Percentiles rank a stretch among this genome's conserved stretches.
Conservation (phyloP, 306 rosid genomes). For the Pterocarpus macrocarpus region DNA sequence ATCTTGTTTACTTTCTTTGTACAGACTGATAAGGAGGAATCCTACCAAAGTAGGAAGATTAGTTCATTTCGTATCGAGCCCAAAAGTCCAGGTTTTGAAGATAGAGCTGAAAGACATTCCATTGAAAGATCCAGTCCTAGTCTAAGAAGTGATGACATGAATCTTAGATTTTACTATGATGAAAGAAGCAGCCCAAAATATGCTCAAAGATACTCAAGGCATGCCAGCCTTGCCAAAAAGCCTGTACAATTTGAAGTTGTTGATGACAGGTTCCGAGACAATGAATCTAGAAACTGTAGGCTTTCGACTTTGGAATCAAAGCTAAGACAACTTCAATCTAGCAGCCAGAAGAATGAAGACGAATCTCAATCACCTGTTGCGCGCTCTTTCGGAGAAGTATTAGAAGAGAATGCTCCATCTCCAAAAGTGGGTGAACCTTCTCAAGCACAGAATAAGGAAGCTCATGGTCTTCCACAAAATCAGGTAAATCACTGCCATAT, state of each 20-base stretch:
- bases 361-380: conserved; percentile 41
- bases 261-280: conserved; percentile 80
- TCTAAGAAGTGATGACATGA: conserved; percentile 48
- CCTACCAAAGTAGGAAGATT: conserved; percentile 53
- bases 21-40: conserved; percentile 66
- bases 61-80: conserved; percentile 51
- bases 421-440: conserved; percentile 49
- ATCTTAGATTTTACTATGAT: conserved; percentile 63
- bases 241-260: conserved; percentile 77
- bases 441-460: conserved; percentile 33
- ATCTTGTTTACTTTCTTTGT: conserved; percentile 32
- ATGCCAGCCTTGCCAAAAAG: conserved; percentile 54
- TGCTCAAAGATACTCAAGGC: conserved; percentile 52
- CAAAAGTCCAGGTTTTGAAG: conserved; percentile 44
- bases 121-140: conserved; percentile 55
- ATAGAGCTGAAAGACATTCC: conserved; percentile 28
- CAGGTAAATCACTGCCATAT: neutral
- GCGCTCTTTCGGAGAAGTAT: conserved; percentile 36
- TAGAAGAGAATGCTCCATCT: conserved; percentile 47
- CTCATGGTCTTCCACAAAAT: neutral
- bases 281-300: conserved; percentile 52
- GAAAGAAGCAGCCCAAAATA: conserved; percentile 79
- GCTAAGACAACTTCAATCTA: conserved; percentile 47
- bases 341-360: conserved; percentile 46
- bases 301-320: conserved; percentile 55